These are phyloP conservation scores for Leishmania mexicana DNA, from an alignment of 208 protist genomes.

Conservation along the genomic window DNA sequence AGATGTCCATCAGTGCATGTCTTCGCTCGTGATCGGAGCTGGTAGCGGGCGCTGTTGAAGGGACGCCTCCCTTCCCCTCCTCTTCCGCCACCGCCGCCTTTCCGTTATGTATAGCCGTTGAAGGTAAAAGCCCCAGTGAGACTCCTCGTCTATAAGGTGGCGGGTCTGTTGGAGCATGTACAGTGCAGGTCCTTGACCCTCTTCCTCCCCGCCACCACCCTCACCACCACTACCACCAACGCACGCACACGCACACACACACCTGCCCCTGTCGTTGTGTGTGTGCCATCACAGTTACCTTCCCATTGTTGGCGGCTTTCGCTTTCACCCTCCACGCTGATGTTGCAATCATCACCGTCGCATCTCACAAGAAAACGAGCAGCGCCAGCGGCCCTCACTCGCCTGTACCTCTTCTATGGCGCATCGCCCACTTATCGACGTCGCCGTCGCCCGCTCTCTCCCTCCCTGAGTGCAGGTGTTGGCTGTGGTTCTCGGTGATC, in stretches of 20 bases:
- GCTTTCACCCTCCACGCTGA: neutral
- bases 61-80: neutral
- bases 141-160: neutral
- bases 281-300: neutral
- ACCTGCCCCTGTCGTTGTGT: neutral
- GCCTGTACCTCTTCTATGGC: neutral
- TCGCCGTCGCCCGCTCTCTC: neutral
- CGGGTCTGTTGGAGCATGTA: neutral
- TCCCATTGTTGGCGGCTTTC: neutral
- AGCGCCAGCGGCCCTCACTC: neutral
- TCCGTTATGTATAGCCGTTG: conserved; percentile 2
- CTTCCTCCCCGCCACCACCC: too few relatives aligned
- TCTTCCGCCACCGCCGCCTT: neutral
- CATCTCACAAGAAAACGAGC: neutral
- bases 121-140: neutral
- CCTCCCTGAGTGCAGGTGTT: neutral
- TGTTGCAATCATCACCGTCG: neutral
- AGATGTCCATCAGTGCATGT: neutral
- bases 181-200: neutral
- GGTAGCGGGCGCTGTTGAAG: neutral
- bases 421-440: neutral
- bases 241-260: neutral
- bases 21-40: neutral
- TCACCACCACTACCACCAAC: neutral
- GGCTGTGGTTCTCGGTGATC: neutral